These are phyloP conservation scores for Citrullus colocynthis DNA, from an alignment of 306 rosid genomes.

Conservation along the genomic window DNA sequence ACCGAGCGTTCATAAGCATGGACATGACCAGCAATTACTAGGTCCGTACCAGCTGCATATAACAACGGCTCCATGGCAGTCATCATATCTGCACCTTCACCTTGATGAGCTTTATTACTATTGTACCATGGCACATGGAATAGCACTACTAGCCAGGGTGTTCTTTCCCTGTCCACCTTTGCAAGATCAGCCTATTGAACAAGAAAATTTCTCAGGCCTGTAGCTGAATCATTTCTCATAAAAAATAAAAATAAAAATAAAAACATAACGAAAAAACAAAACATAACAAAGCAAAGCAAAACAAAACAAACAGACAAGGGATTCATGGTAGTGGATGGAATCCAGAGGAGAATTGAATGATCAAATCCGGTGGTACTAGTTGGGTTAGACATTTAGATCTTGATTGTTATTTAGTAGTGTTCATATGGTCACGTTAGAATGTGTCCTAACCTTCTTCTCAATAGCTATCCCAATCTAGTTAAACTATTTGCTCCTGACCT, in stretches of 20 bases:
- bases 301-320: too few species aligned
- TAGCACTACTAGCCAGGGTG: conserved; percentile 73
- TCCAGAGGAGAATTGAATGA: neutral
- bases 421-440: neutral
- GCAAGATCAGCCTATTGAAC: conserved; percentile 47
- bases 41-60: conserved; percentile 61
- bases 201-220: neutral
- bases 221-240: neutral
- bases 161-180: conserved; percentile 61
- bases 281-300: too few species aligned
- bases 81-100: conserved; percentile 80
- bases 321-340: neutral
- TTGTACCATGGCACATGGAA: conserved; percentile 95
- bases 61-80: conserved; percentile 68
- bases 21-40: conserved; percentile 73
- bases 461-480: neutral
- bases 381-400: neutral
- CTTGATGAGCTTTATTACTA: conserved; percentile 76
- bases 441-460: neutral
- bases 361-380: neutral
- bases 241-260: neutral
- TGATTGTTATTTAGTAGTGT: neutral
- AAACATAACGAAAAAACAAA: too few species aligned
- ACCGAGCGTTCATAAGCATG: conserved; percentile 95
- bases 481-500: neutral